These are phyloP conservation scores for Fusarium pininemorale DNA, from an alignment of 2,329 filamentous ascomycete genomes.

Conservation along the genomic window DNA sequence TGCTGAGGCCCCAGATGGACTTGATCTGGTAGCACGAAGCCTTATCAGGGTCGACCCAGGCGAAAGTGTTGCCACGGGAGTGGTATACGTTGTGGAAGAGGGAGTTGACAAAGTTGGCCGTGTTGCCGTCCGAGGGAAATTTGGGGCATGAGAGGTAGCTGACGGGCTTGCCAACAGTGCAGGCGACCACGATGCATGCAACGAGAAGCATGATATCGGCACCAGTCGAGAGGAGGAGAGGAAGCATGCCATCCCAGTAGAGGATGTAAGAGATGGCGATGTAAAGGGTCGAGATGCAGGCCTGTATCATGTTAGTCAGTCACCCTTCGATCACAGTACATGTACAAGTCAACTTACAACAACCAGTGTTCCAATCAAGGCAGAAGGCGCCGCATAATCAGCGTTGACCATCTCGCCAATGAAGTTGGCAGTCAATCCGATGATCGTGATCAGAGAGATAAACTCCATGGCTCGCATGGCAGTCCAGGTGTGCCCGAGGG, in stretches of 20 bases:
- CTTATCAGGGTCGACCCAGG: conserved; percentile 62
- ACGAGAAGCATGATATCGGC: conserved; percentile 77
- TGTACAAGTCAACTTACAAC: conserved; percentile 69
- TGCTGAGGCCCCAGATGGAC: conserved; percentile 85
- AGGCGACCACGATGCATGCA: conserved; percentile 79
- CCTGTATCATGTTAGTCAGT: conserved; percentile 57
- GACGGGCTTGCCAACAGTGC: conserved; percentile 81
- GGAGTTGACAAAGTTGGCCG: conserved; percentile 56
- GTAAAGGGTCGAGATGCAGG: conserved; percentile 82
- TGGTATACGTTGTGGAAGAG: conserved; percentile 53
- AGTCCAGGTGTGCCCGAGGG: conserved; percentile 82
- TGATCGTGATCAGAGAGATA: conserved; percentile 76
- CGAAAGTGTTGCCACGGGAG: conserved; percentile 47
- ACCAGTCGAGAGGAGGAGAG: conserved; percentile 73
- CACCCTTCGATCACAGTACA: neutral
- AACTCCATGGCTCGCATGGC: conserved; percentile 76
- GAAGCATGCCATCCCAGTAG: conserved; percentile 79
- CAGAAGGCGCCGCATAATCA: conserved; percentile 72
- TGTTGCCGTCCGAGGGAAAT: conserved; percentile 54
- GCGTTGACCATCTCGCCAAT: conserved; percentile 77
- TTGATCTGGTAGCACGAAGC: conserved; percentile 85
- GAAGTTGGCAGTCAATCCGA: conserved; percentile 85
- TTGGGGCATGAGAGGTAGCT: conserved; percentile 77
- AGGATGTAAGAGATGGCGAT: conserved; percentile 82
- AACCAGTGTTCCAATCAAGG: conserved; percentile 80